Base-by-base conservation (phyloP, 345 rosid genomes). In the Mercurialis annua region DNA sequence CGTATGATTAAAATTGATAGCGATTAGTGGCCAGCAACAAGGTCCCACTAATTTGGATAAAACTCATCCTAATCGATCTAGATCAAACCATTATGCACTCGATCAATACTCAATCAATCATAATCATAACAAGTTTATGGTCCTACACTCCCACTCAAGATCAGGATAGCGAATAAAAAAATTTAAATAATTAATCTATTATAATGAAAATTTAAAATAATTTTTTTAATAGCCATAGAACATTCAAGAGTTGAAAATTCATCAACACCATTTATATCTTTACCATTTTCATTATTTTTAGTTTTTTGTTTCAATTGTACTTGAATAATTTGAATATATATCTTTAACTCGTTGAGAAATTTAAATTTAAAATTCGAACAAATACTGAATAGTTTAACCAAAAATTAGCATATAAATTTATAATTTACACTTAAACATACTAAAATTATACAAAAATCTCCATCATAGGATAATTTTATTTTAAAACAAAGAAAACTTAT, bases 41-140 rank as follows among this genome's bases (percentile, higher is more conserved):
- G 81, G 80, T 20, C 76, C 80, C 81, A 29, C 69, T 23, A 4
- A 40, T 46, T 44, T 9, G 80, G 80, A 71, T 66, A 74, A 56
- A 64, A 44, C 63, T 50, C 1, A 0, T n/a, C 1, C 10, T 38
- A 2, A 21, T 27, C 70, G 74, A 11, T 12, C 30, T 0, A 7
- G 59, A 69, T 63, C 1, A 0, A 17, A 27, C 78, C 83, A 59
- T 76, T 76, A 69, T 2, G 43, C 70, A 30, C 68, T 5, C 27
- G 18, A 16, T 3, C 12, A 0, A 27, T 20, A 2, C 60, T 36
- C 67, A 6, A 29, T 63, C 68, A 61, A n/a, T n/a, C n/a, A n/a
- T n/a, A n/a, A 38, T 56, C 62, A 3, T 23, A 7, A 30, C 4
- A 15, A 42, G 18, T n/a, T 10, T 1, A 31, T 26, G 71, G 52